Evolutionary conservation across 352 stramenopile genomes (phyloP), one percentile per base, ranked within the genome.

Genomic region (Phytophthora cajani): DNA sequence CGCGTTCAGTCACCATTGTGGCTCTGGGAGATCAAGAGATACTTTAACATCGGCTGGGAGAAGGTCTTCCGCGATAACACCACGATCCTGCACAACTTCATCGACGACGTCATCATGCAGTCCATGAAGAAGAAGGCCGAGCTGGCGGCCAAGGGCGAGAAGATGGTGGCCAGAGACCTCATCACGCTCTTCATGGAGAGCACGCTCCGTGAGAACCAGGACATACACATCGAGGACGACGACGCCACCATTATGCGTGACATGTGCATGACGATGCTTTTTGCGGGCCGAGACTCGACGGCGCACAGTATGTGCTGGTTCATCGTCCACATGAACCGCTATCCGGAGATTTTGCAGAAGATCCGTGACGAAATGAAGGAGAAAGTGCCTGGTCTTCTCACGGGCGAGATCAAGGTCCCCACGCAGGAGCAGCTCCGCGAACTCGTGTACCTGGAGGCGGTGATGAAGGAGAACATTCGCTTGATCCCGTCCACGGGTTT

Each of bases 241-340:
- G 71, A 82, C 30, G 58, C 70, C 25, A 72, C 72, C 17, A 73
- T 79, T 42, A 77, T 94, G 42, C 77, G 84, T 3, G 82, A 94
- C 59, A 89, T 95, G 67, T 72, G 91, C 5, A 74, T 90, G 52
- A 92, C 79, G 40, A 90, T 94, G 62, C 79, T 94, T 42, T 82
- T 94, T 33, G 87, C 82, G 8, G 87, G 86, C 51, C 79, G 86
- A 36, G 87, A 94, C 71, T 89, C 87, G 44, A 88, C 81, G 7
- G 80, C 80, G 1, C 81, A 82, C 52, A 73, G 70, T 6, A 72
- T 95, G 51, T 69, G 53, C 14, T 95, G 87, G 87, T 80, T 91
- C 50, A 71, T 91, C 44, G 84, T 90, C 46, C 81, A 87, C 59
- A 78, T 95, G 51, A 75, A 75, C 38, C 70, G 74, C 12, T 68